phyloP scores from a whole-genome alignment of 148 eudicot genomes.

The Agrostemma githago region DNA sequence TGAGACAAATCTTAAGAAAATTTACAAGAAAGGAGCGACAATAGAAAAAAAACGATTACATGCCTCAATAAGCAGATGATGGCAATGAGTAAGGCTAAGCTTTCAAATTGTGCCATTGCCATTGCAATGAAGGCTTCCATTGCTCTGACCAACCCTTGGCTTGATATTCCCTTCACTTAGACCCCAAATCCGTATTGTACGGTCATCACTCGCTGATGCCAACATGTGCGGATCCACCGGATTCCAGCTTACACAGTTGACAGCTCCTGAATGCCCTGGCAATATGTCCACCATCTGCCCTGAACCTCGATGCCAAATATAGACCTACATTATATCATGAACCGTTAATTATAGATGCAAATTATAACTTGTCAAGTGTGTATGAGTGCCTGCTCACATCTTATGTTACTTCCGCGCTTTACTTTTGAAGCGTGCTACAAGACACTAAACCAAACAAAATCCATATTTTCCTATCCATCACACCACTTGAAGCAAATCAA shows the following conservation, averaged over 20 bases:
- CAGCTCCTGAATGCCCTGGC: conserved; percentile 77
- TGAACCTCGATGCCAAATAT: conserved; percentile 77
- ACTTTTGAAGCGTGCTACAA: background rate
- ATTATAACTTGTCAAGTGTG: background rate
- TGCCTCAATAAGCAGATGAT: conserved; percentile 19
- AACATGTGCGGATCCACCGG: conserved; percentile 73
- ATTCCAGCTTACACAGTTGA: conserved; percentile 87
- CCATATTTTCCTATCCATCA: background rate
- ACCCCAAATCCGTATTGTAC: conserved; percentile 84
- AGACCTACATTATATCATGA: conserved; percentile 41
- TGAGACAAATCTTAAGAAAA: conserved; percentile 17
- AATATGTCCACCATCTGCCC: conserved; percentile 58
- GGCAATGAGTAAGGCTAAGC: conserved; percentile 12
- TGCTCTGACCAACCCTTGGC: conserved; percentile 38
- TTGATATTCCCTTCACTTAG: conserved; percentile 29
- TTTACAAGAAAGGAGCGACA: conserved; percentile 21
- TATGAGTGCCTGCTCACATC: background rate
- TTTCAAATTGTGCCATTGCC: conserved; percentile 27
- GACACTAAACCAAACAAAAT: background rate
- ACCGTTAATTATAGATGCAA: background rate
- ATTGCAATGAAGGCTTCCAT: conserved; percentile 38
- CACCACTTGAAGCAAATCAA: background rate
- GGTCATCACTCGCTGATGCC: conserved; percentile 91
- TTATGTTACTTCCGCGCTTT: background rate
- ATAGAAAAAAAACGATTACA: conserved; percentile 19